A percentile compares a stretch with the other conserved stretches of the same genome.
Evolutionary conservation across 345 rosid species (phyloP).

Genomic region (Citrus mangshanensis): DNA sequence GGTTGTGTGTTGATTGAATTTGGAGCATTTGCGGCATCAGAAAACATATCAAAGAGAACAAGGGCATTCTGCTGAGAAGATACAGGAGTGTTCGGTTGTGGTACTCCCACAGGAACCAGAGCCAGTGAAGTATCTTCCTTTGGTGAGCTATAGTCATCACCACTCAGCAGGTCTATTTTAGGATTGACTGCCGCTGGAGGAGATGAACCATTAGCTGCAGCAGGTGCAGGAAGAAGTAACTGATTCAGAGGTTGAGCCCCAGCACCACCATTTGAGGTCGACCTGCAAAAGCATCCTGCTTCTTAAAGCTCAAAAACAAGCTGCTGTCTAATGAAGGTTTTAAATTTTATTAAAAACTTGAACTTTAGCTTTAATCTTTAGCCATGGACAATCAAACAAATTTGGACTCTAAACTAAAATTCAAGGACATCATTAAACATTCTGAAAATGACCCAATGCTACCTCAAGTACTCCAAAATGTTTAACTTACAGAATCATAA

Average conservation of each 20-base stretch:
- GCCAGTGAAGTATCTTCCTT: conserved; percentile 65
- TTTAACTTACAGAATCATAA: neutral
- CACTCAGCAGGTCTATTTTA: conserved; percentile 92
- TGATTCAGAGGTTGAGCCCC: conserved; percentile 57
- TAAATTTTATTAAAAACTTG: neutral
- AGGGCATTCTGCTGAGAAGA: conserved; percentile 90
- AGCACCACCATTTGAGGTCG: conserved; percentile 50
- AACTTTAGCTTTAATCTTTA: neutral
- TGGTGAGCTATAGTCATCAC: conserved; percentile 73
- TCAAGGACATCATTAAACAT: neutral
- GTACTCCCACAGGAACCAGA: conserved; percentile 74
- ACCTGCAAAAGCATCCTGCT: conserved; percentile 40
- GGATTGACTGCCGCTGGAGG: conserved; percentile 45
- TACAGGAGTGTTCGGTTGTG: conserved; percentile 49
- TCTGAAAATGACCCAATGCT: neutral
- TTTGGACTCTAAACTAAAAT: neutral
- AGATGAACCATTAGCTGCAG: conserved; percentile 58
- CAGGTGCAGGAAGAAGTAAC: conserved; percentile 81
- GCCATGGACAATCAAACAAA: neutral
- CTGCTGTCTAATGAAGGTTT: neutral
- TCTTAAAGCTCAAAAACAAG: conserved; percentile 8
- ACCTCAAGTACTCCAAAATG: neutral
- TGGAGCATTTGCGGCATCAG: conserved; percentile 46
- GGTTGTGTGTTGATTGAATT: conserved; percentile 52
- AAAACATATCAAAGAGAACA: conserved; percentile 81